Evolutionary conservation across 2,329 filamentous ascomycete genomes (phyloP), one percentile per base, ranked within the genome.

Genomic region (Claviceps arundinis): DNA sequence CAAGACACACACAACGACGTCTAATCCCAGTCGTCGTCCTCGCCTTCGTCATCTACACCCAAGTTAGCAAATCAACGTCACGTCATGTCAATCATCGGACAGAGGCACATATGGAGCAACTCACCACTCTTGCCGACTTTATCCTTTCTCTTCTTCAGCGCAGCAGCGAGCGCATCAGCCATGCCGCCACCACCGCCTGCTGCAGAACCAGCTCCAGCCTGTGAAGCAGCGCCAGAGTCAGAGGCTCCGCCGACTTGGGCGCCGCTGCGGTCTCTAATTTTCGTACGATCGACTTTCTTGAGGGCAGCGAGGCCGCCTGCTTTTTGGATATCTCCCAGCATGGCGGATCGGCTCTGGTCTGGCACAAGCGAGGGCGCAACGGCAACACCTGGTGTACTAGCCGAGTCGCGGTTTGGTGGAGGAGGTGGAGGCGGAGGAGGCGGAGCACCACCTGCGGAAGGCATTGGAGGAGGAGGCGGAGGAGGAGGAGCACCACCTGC

Each of bases 61-160:
- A 16, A 38, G 56, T 61, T 52, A 54, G 56, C 40, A 52, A 52
- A 37, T 4, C 14, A 37, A 13, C 17, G 37, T 24, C 7, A 3
- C 16, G 30, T 7, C 9, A 13, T 6, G 17, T 43, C 6, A 5
- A 16, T 44, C 17, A 42, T 8, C 1, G 14, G n/a, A 17, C 8
- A 46, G 17, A 17, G 14, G 24, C 43, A 9, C 40, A 17, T 50
- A 49, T 48, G 8, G 7, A 14, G 7, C 13, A 42, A 84, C 87
- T 81, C 81, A 96, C 91, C 91, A 75, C 88, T 95, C 66, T 87
- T 85, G 70, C 87, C 88, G 65, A 96, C 91, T 75, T 95, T 95
- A 68, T 89, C 82, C 74, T 96, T 96, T 67, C 91, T 78, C 71
- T 87, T 86, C 63, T 84, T 81, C 60, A 90, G 69, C 53, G 85